phyloP scores from a whole-genome alignment of 2,329 filamentous ascomycete species.

The Penicillium occitanis region DNA sequence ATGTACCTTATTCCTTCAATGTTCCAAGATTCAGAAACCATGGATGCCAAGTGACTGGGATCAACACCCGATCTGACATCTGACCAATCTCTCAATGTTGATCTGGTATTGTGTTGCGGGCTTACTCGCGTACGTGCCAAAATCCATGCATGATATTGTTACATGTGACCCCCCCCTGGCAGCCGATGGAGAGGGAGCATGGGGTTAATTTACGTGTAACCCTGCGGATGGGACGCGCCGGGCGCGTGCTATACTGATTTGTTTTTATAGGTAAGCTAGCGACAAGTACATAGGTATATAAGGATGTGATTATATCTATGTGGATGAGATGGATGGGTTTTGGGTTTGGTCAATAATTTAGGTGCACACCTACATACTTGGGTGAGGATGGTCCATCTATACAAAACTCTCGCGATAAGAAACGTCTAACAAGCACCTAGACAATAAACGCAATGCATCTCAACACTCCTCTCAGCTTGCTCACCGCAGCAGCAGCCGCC shows the following conservation, averaged over 20 bases:
- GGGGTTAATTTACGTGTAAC: conserved; percentile 2
- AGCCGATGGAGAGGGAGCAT: background rate
- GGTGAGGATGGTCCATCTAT: background rate
- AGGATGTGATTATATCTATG: background rate
- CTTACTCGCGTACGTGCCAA: too few species aligned
- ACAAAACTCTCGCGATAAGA: background rate
- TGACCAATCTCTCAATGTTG: background rate
- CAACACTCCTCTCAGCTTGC: conserved; percentile 5
- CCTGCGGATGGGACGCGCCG: background rate
- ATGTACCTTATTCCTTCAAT: background rate
- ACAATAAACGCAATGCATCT: background rate
- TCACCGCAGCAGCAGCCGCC: conserved; percentile 7
- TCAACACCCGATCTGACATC: background rate
- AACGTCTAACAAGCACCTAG: background rate
- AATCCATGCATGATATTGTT: background rate
- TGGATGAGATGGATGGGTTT: background rate
- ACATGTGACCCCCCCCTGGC: background rate
- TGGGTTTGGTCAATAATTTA: background rate
- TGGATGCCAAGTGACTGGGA: background rate
- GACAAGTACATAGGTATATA: background rate
- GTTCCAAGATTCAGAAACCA: background rate
- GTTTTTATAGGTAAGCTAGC: background rate
- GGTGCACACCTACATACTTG: background rate
- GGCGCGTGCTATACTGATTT: background rate
- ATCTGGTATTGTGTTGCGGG: background rate